Evolutionary conservation across 805 yeast genomes (phyloP).

Genomic region (Metschnikowia shivogae): DNA sequence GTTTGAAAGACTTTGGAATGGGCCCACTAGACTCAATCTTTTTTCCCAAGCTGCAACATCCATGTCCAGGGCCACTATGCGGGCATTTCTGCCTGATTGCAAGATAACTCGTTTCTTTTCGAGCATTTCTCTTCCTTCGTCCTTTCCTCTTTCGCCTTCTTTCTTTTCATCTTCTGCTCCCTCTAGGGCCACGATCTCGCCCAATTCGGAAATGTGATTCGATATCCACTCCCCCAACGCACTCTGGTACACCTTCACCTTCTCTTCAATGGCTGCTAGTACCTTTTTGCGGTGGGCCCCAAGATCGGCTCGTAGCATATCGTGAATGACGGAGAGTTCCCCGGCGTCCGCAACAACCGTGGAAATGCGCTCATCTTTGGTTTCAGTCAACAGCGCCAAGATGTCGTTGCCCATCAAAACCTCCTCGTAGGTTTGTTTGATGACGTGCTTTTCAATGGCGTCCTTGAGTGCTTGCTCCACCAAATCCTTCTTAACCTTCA

Average conservation of each 20-base stretch:
- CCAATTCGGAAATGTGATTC: conserved; percentile 1
- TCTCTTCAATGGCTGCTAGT: conserved; percentile 10
- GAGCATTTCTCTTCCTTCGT: neutral
- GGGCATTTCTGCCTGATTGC: neutral
- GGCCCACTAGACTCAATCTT: conserved; percentile 1
- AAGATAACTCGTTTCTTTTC: neutral
- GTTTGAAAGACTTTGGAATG: conserved; percentile 1
- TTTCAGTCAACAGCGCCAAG: conserved; percentile 13
- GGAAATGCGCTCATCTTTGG: conserved; percentile 29
- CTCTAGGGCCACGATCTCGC: neutral
- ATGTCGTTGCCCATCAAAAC: conserved; percentile 19
- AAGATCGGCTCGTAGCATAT: conserved; percentile 24
- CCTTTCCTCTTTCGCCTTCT: neutral
- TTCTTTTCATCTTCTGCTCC: neutral
- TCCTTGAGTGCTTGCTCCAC: conserved; percentile 49
- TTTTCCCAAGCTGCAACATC: conserved; percentile 3
- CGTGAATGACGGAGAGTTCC: conserved; percentile 28
- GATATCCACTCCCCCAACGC: conserved; percentile 19
- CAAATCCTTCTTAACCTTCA: conserved; percentile 58
- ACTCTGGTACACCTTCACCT: conserved; percentile 8
- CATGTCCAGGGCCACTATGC: neutral
- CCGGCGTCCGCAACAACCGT: conserved; percentile 16
- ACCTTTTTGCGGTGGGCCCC: conserved; percentile 15
- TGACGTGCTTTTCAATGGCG: conserved; percentile 7
- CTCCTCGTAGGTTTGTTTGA: conserved; percentile 16